phyloP scores from a whole-genome alignment of 768 basidiomycete genomes.

The Suillus subalutaceus region DNA sequence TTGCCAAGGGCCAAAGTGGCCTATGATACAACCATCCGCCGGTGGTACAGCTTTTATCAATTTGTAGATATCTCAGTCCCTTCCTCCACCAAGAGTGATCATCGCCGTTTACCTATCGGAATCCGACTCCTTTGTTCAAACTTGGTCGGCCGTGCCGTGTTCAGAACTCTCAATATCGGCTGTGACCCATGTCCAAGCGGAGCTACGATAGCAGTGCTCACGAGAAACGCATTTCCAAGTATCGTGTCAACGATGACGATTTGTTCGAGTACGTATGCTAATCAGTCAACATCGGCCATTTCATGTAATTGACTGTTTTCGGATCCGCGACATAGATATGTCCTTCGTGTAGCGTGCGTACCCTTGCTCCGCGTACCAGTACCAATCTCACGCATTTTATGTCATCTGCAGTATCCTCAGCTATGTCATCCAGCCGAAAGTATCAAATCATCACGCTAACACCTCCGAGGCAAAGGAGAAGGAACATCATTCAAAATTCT shows the following conservation, averaged over 20 bases:
- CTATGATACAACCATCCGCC: background rate
- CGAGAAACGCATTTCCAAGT: conserved; percentile 72
- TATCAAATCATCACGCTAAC: conserved; percentile 31
- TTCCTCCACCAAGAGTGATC: conserved; percentile 1
- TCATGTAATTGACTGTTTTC: conserved; percentile 15
- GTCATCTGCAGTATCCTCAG: conserved; percentile 59
- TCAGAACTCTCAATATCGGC: conserved; percentile 10
- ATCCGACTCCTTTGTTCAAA: background rate
- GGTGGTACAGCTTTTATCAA: conserved; percentile 8
- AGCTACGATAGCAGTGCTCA: conserved; percentile 75
- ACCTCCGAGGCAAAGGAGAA: conserved; percentile 51
- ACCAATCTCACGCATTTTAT: conserved; percentile 15
- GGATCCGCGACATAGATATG: conserved; percentile 55
- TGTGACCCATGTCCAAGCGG: conserved; percentile 54
- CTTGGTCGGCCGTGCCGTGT: conserved; percentile 1
- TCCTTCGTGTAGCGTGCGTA: conserved; percentile 81
- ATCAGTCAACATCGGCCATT: conserved; percentile 10
- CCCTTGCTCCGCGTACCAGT: conserved; percentile 6
- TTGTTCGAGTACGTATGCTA: conserved; percentile 70
- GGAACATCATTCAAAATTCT: conserved; percentile 70
- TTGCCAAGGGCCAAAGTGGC: conserved; percentile 16
- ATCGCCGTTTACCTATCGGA: background rate
- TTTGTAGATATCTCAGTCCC: conserved; percentile 1
- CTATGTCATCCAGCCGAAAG: conserved; percentile 70
- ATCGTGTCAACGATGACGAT: conserved; percentile 83